Base-by-base conservation (phyloP, 83 land plant genomes). In the Picea mariana region DNA sequence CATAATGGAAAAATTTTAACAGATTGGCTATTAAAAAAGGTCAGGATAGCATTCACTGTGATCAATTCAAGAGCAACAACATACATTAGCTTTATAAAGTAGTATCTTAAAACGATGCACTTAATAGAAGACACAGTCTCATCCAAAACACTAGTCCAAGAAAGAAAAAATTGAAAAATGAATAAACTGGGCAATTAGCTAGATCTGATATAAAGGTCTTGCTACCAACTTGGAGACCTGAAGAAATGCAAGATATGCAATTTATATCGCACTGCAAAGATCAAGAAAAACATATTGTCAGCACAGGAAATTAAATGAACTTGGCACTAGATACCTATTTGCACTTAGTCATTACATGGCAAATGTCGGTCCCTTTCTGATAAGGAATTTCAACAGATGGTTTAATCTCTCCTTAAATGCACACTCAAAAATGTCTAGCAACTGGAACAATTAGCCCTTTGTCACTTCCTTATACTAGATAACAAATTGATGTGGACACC, bases 151-250 rank as follows among this genome's bases (percentile, higher is more conserved):
- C 75, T n/a, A 69, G 44, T n/a, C 21, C 49, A 17, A 8, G 18
- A 69, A 69, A 38, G 3, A 69, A 69, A 76, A 42, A 18, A 31
- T 68, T 47, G 47, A 76, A 49, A 42, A 76, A n/a, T 76, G 58
- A 24, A 24, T 21, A 52, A 76, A 52, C 78, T 47, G 24, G 27
- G 49, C 17, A 76, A 76, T 23, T 42, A 52, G 47, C 6, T 52
- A 76, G 9, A 69, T 69, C 58, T 38, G 9, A 69, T 38, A 69
- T 69, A 18, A 76, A 52, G 47, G 42, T 18, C 52, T 38, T n/a
- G 61, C 55, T 16, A 76, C 61, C 5, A 23, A 20, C 78, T 75
- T 75, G 78, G 59, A 16, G 61, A 76, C 61, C 78, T 76, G 78
- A 47, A 76, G 31, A 52, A 76, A 77, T 44, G 31, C 79, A 59